Evolutionary conservation across 345 rosid genomes (phyloP).

Genomic region (Aquilaria yunnanensis): DNA sequence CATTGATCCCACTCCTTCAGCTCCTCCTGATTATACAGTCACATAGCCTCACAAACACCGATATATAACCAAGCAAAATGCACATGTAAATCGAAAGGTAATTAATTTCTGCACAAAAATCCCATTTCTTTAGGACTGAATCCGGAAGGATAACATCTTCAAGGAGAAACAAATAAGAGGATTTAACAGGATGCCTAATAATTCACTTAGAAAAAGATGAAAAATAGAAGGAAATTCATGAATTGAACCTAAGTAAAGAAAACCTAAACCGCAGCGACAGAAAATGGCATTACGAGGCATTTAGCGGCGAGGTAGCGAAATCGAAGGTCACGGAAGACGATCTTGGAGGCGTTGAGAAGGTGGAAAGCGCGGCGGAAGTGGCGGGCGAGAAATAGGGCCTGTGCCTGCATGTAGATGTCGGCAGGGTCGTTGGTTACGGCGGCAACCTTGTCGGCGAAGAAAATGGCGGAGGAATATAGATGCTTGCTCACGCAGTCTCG

Average conservation of each 20-base stretch:
- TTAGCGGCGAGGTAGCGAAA: constrained; percentile 97
- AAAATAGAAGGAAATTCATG: too few relatives aligned
- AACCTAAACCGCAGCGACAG: neutral
- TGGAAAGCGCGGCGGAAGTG: constrained; percentile 94
- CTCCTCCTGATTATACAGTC: constrained; percentile 56
- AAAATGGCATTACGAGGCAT: constrained; percentile 50
- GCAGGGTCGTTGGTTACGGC: constrained; percentile 78
- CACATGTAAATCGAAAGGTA: too few relatives aligned
- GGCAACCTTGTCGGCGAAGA: constrained; percentile 91
- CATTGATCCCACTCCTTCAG: constrained; percentile 98
- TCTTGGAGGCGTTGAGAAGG: constrained; percentile 85
- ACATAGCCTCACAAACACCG: too few relatives aligned
- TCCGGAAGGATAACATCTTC: too few relatives aligned
- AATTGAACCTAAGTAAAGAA: too few relatives aligned
- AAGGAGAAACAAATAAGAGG: too few relatives aligned
- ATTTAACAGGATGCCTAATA: too few relatives aligned
- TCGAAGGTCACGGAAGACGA: constrained; percentile 91
- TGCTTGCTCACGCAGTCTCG: constrained; percentile 98
- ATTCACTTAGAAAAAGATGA: too few relatives aligned
- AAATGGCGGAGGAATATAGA: constrained; percentile 89
- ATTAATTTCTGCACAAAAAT: too few relatives aligned
- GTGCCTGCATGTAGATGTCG: constrained; percentile 91
- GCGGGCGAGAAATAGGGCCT: constrained; percentile 89
- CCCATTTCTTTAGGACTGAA: too few relatives aligned
- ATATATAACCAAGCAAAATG: too few relatives aligned